These are phyloP conservation scores for Fusarium sp. DNA, from an alignment of 2,329 filamentous ascomycete species.

Conservation along the genomic window DNA sequence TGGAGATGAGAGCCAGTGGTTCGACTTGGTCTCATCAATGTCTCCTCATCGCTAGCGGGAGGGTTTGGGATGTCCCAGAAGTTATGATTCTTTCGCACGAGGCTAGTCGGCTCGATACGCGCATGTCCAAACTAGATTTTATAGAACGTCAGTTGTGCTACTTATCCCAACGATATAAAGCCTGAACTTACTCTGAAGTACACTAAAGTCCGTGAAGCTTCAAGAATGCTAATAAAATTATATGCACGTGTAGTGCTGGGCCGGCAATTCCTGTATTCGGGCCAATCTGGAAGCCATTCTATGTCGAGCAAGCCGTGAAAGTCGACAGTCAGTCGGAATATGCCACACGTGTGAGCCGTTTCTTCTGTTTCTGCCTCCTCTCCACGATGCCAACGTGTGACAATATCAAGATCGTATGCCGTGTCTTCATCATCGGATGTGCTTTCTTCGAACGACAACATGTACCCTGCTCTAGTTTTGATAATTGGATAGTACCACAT, in stretches of 20 bases:
- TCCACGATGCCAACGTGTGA: neutral
- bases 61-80: constrained; percentile 1
- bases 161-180: neutral
- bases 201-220: neutral
- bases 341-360: neutral
- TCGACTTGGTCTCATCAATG: neutral
- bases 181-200: neutral
- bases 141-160: neutral
- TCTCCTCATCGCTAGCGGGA: neutral
- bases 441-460: neutral
- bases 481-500: neutral
- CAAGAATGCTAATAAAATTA: neutral
- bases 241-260: neutral
- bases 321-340: constrained; percentile 1
- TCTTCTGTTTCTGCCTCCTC: neutral
- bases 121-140: neutral
- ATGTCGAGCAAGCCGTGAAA: neutral
- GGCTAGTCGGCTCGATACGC: neutral
- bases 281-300: neutral
- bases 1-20: neutral
- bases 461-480: neutral
- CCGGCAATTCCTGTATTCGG: neutral
- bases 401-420: neutral
- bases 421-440: neutral
- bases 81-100: neutral